Evolutionary conservation across 2,329 filamentous ascomycete species (phyloP).

Genomic region (Scedosporium aurantiacum): DNA sequence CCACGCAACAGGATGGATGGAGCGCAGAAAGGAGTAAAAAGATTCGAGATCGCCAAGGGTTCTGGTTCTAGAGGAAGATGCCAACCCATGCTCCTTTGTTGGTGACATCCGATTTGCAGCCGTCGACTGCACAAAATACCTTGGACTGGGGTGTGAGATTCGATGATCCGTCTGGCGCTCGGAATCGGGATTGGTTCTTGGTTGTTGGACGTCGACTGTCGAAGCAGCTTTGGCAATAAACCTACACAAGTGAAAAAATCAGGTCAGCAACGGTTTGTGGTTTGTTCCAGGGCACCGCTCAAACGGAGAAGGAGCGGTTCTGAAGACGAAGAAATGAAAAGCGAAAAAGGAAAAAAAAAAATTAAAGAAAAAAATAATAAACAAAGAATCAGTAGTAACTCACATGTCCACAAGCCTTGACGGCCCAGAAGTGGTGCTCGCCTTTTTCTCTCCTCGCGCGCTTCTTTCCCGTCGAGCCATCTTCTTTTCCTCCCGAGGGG

Average conservation of each 20-base stretch:
- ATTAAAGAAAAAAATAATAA: background rate
- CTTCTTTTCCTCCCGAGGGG: slow-evolving; percentile 22
- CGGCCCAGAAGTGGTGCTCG: slow-evolving; percentile 85
- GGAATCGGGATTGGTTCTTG: slow-evolving; percentile 15
- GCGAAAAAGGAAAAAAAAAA: slow-evolving; percentile 1
- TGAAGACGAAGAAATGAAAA: background rate
- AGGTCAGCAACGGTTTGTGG: slow-evolving; percentile 2
- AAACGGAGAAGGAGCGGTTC: background rate
- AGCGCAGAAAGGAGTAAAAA: background rate
- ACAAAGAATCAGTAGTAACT: too few species aligned
- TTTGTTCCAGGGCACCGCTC: background rate
- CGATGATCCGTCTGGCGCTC: background rate
- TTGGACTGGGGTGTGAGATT: slow-evolving; percentile 14
- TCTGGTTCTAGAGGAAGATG: slow-evolving; percentile 40
- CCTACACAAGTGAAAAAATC: slow-evolving; percentile 26
- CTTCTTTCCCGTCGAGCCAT: slow-evolving; percentile 17
- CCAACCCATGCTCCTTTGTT: slow-evolving; percentile 50
- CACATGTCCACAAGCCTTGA: slow-evolving; percentile 89
- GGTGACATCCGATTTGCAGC: slow-evolving; percentile 41
- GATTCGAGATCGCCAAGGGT: too few species aligned
- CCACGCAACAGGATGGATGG: background rate
- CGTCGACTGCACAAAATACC: slow-evolving; percentile 44
- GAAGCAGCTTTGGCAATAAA: slow-evolving; percentile 52
- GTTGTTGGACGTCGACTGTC: slow-evolving; percentile 38
- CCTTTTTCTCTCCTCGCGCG: slow-evolving; percentile 35